Evolutionary conservation across 768 basidiomycete species (phyloP).

Genomic region (Cystofilobasidium bisporidii): DNA sequence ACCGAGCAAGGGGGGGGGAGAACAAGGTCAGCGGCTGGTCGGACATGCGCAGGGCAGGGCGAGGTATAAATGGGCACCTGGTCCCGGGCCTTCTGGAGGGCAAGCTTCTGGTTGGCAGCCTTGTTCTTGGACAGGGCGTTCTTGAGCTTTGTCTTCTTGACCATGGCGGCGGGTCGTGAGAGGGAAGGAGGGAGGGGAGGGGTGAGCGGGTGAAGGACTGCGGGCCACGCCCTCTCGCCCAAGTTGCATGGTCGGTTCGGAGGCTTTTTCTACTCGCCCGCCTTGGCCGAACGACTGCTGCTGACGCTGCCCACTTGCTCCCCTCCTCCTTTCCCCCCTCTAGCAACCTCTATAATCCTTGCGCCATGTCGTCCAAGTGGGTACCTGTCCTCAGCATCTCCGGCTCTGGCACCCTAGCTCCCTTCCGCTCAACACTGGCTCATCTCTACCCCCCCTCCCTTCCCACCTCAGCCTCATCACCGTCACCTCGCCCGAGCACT

Average conservation of each 20-base stretch:
- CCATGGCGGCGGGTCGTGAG: not conserved
- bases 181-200: too few species aligned
- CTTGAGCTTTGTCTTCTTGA: slow-evolving; percentile 12
- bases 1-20: not conserved
- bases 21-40: too few species aligned
- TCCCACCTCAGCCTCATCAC: slow-evolving; percentile 42
- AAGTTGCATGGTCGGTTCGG: too few species aligned
- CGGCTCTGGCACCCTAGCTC: too few species aligned
- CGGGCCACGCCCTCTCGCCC: too few species aligned
- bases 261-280: too few species aligned
- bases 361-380: not conserved
- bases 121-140: not conserved
- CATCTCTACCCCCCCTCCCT: not conserved
- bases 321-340: too few species aligned
- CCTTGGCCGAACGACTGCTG: too few species aligned
- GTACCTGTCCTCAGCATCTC: not conserved
- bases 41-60: not conserved
- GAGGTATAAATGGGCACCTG: slow-evolving; percentile 1
- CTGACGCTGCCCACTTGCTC: too few species aligned
- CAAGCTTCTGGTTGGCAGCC: not conserved
- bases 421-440: not conserved
- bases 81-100: slow-evolving; percentile 1
- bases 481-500: slow-evolving; percentile 58
- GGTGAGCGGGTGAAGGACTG: too few species aligned
- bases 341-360: too few species aligned